These are phyloP conservation scores for Coprinopsis cinerea DNA, from an alignment of 768 basidiomycete species.

Conservation along the genomic window DNA sequence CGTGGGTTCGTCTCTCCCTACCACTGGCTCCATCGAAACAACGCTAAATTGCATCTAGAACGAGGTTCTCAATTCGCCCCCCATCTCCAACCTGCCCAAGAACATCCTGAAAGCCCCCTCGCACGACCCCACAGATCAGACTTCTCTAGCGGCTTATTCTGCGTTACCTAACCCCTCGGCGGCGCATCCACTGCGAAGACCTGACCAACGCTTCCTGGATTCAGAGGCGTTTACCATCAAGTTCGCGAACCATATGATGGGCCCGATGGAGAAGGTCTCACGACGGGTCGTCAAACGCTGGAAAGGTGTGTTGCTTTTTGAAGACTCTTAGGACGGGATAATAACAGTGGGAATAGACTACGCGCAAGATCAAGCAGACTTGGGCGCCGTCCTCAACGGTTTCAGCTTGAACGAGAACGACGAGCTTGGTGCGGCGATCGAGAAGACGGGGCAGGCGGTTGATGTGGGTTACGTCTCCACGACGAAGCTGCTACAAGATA, in stretches of 20 bases:
- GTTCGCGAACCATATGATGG: slow-evolving; percentile 86
- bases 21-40: slow-evolving; percentile 1
- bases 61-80: slow-evolving; percentile 91
- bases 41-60: slow-evolving; percentile 40
- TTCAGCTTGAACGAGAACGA: slow-evolving; percentile 85
- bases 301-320: slow-evolving; percentile 54
- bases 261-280: slow-evolving; percentile 96
- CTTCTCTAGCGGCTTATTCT: slow-evolving; percentile 66
- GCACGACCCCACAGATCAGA: slow-evolving; percentile 85
- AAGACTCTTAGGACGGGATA: slow-evolving; percentile 1
- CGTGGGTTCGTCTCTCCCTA: slow-evolving; percentile 65
- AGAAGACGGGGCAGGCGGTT: slow-evolving; percentile 95
- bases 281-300: slow-evolving; percentile 89
- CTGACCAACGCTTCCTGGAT: slow-evolving; percentile 94
- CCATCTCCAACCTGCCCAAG: slow-evolving; percentile 87
- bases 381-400: slow-evolving; percentile 88
- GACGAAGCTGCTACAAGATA: slow-evolving; percentile 81
- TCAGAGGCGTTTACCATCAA: slow-evolving; percentile 95
- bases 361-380: slow-evolving; percentile 82
- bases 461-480: slow-evolving; percentile 94
- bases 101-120: slow-evolving; percentile 94
- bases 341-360: slow-evolving; percentile 42
- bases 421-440: slow-evolving; percentile 73
- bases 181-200: slow-evolving; percentile 81
- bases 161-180: slow-evolving; percentile 87